These are phyloP conservation scores for Maudiozyma saulgeensis DNA, from an alignment of 805 yeast genomes.

Conservation along the genomic window DNA sequence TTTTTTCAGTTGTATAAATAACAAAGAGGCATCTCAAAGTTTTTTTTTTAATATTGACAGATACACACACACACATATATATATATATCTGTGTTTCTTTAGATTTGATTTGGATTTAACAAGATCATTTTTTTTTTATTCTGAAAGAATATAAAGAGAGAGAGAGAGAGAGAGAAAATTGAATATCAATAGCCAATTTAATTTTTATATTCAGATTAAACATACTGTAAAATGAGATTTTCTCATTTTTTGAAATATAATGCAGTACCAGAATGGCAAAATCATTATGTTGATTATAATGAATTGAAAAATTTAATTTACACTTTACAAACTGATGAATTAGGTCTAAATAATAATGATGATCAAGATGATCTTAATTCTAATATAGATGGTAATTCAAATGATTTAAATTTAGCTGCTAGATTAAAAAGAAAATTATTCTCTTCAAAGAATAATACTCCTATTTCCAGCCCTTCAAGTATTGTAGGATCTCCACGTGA, in stretches of 20 bases:
- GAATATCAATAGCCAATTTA: no score
- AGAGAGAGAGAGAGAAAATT: no score
- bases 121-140: no score
- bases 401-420: conserved; percentile 4
- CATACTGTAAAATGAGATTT: conserved; percentile 44
- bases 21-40: no score
- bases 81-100: background rate
- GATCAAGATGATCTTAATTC: background rate
- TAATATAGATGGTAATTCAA: background rate
- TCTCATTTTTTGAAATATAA: conserved; percentile 58
- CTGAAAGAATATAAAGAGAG: no score
- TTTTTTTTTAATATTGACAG: no score
- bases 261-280: conserved; percentile 82
- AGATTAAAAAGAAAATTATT: conserved; percentile 11
- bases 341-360: conserved; percentile 8
- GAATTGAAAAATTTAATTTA: conserved; percentile 49
- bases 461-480: background rate
- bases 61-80: background rate
- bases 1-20: background rate
- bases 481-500: background rate
- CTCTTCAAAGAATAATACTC: background rate
- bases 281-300: conserved; percentile 63
- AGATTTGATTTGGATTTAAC: background rate
- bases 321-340: conserved; percentile 37
- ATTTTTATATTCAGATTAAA: no score